Evolutionary conservation across 83 land plant genomes (phyloP).

Genomic region (Picea mariana): DNA sequence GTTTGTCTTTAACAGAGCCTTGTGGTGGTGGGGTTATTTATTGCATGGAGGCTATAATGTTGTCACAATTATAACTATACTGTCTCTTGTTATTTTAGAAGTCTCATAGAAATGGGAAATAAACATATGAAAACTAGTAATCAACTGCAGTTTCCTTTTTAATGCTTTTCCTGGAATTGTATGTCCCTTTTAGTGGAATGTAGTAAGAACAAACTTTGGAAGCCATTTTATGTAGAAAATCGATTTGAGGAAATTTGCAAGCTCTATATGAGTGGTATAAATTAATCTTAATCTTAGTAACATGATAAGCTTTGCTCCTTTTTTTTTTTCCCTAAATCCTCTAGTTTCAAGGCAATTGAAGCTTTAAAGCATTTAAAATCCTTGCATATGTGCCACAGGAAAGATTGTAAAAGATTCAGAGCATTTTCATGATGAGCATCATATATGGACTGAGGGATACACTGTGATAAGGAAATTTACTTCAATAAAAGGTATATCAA

Average conservation of each 20-base stretch:
- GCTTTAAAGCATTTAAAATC: background rate
- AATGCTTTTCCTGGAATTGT: background rate
- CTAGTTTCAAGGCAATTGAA: slow-evolving; percentile 1
- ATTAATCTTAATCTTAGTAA: background rate
- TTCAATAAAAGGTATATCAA: slow-evolving; percentile 60
- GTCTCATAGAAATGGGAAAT: background rate
- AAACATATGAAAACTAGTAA: background rate
- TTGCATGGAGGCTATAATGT: slow-evolving; percentile 1
- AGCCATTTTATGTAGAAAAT: background rate
- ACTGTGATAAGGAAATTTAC: slow-evolving; percentile 72
- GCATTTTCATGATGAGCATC: slow-evolving; percentile 71
- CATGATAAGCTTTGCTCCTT: background rate
- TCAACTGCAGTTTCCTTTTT: background rate
- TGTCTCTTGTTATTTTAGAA: background rate
- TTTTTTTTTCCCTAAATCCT: background rate
- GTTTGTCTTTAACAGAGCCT: slow-evolving; percentile 1
- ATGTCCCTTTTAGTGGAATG: background rate
- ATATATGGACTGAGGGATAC: slow-evolving; percentile 93
- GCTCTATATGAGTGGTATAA: background rate
- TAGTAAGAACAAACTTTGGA: background rate
- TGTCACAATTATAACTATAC: background rate
- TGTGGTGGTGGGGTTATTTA: background rate
- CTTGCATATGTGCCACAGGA: slow-evolving; percentile 43
- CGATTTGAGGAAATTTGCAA: background rate
- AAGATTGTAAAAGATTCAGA: slow-evolving; percentile 81